Evolutionary conservation across 2,329 filamentous ascomycete genomes (phyloP).

Genomic region (Hyphodiscus sp.): DNA sequence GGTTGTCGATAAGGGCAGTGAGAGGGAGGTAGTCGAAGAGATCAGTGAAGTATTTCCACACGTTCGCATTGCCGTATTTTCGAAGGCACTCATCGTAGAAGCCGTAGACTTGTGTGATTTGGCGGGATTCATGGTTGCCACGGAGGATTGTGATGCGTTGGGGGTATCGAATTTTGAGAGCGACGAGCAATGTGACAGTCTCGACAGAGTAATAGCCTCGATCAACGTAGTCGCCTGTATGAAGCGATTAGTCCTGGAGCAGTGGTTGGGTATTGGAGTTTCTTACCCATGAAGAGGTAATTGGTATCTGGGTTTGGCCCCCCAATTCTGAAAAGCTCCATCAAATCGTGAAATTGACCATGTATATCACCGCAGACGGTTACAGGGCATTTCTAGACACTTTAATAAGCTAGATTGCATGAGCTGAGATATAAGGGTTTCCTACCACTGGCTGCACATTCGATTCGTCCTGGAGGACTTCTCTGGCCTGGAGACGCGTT

Average conservation of each 20-base stretch:
- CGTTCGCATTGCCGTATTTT: constrained; percentile 98
- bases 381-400: constrained; percentile 82
- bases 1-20: constrained; percentile 95
- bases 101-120: constrained; percentile 98
- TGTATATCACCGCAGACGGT: constrained; percentile 99
- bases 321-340: constrained; percentile 99
- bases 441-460: constrained; percentile 98
- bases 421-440: constrained; percentile 23
- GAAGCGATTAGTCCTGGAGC: constrained; percentile 12
- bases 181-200: constrained; percentile 92
- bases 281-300: constrained; percentile 95
- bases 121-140: constrained; percentile 97
- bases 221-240: constrained; percentile 89
- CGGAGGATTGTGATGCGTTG: constrained; percentile 97
- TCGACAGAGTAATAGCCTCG: constrained; percentile 98
- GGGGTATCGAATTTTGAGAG: constrained; percentile 96
- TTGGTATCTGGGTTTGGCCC: constrained; percentile 97
- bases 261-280: background rate
- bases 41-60: constrained; percentile 99
- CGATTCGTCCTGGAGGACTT: constrained; percentile 94
- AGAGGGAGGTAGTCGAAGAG: constrained; percentile 98
- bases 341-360: constrained; percentile 97
- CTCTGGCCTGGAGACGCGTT: constrained; percentile 62
- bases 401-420: constrained; percentile 23
- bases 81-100: constrained; percentile 99